phyloP scores from a whole-genome alignment of 2,329 filamentous ascomycete genomes.

The Neofusicoccum kwambonambiense region DNA sequence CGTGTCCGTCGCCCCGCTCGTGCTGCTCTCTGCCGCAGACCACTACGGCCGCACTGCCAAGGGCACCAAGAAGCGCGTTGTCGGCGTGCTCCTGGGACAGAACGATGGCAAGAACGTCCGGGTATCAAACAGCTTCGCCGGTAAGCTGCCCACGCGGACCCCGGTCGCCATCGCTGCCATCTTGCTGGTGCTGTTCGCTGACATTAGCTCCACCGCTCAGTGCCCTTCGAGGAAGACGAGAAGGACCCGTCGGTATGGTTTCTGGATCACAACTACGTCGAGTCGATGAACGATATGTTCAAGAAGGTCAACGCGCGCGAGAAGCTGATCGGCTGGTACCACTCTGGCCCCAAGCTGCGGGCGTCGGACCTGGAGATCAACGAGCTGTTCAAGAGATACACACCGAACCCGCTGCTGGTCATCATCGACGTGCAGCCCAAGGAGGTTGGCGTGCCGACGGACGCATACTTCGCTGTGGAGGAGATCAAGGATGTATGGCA shows the following conservation, averaged over 20 bases:
- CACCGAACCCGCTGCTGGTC: slow-evolving; percentile 89
- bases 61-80: slow-evolving; percentile 83
- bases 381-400: slow-evolving; percentile 99
- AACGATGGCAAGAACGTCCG: slow-evolving; percentile 95
- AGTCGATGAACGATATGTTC: slow-evolving; percentile 99
- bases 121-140: slow-evolving; percentile 98
- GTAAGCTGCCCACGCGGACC: slow-evolving; percentile 50
- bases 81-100: slow-evolving; percentile 90
- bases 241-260: slow-evolving; percentile 99
- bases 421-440: slow-evolving; percentile 99
- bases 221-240: slow-evolving; percentile 98
- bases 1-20: slow-evolving; percentile 95
- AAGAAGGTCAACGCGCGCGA: slow-evolving; percentile 99
- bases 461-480: slow-evolving; percentile 98
- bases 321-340: slow-evolving; percentile 99
- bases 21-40: slow-evolving; percentile 96
- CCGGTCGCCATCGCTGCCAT: background rate
- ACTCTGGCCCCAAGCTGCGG: slow-evolving; percentile 93
- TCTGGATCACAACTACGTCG: slow-evolving; percentile 98
- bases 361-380: slow-evolving; percentile 99
- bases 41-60: slow-evolving; percentile 95
- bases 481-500: slow-evolving; percentile 94
- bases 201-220: slow-evolving; percentile 47
- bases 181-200: slow-evolving; percentile 21
- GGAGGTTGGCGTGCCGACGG: slow-evolving; percentile 94